phyloP scores from a whole-genome alignment of 1,284 basidiomycete species.

The Sporisorium graminicola region DNA sequence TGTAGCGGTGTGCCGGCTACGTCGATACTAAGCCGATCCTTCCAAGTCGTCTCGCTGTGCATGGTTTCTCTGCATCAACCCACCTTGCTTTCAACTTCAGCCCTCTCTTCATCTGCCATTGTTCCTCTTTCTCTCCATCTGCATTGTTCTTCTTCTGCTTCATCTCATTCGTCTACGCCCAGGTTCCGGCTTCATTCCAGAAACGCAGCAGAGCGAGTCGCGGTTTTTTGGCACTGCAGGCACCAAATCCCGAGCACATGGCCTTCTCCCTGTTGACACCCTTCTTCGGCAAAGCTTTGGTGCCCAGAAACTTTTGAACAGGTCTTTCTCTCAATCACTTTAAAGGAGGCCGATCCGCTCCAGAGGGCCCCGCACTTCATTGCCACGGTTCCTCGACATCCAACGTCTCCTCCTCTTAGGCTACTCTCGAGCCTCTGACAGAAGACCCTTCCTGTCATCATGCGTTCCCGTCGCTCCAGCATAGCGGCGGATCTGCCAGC shows the following conservation, averaged over 20 bases:
- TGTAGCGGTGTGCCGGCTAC: neutral
- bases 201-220: neutral
- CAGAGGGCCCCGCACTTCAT: neutral
- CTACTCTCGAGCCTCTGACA: neutral
- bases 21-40: neutral
- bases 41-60: neutral
- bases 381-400: neutral
- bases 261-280: neutral
- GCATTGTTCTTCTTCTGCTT: neutral
- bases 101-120: neutral
- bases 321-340: neutral
- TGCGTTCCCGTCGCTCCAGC: constrained; percentile 40
- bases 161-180: neutral
- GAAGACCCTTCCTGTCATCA: neutral
- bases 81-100: no score
- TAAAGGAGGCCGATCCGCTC: neutral
- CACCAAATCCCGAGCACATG: neutral
- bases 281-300: neutral
- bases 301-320: neutral
- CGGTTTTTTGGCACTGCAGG: neutral
- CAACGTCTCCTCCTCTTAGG: no score
- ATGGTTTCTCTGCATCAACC: no score
- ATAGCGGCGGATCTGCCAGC: constrained; percentile 3
- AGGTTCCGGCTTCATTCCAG: neutral
- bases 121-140: no score